A percentile compares a stretch with the other conserved stretches of the same genome.
These are phyloP conservation scores for Smallanthus sonchifolius DNA, from an alignment of 129 eudicot genomes.

Conservation along the genomic window DNA sequence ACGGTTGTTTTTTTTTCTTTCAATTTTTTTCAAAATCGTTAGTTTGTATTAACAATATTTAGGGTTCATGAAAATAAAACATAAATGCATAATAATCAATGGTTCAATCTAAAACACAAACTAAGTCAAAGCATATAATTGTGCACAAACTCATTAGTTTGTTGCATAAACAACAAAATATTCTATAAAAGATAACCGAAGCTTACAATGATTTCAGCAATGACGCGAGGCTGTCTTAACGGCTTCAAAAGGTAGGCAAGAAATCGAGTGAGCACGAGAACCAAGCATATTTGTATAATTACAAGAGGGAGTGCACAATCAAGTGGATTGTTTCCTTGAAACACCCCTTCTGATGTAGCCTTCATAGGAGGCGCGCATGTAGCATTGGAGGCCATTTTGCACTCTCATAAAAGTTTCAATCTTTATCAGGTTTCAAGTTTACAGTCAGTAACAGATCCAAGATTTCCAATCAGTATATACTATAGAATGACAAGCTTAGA, in stretches of 20 bases:
- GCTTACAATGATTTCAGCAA: slow-evolving; percentile 84
- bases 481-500: background rate
- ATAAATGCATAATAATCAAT: background rate
- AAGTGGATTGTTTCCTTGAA: slow-evolving; percentile 74
- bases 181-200: background rate
- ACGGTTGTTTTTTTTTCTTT: too few relatives aligned
- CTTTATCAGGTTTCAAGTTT: background rate
- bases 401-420: slow-evolving; percentile 7
- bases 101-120: background rate
- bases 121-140: background rate
- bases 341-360: slow-evolving; percentile 81
- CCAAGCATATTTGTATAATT: slow-evolving; percentile 65
- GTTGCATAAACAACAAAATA: slow-evolving; percentile 21
- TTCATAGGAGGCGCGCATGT: slow-evolving; percentile 54
- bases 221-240: slow-evolving; percentile 82
- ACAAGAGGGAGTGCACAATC: slow-evolving; percentile 71
- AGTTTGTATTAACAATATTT: too few relatives aligned
- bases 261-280: slow-evolving; percentile 59
- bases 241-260: slow-evolving; percentile 76
- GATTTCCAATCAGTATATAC: background rate
- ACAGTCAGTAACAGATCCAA: background rate
- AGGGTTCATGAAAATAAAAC: too few relatives aligned
- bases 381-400: slow-evolving; percentile 46
- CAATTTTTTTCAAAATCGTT: too few relatives aligned
- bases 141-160: slow-evolving; percentile 3